phyloP scores from a whole-genome alignment of 768 basidiomycete species.

The Termitomyces sp. region DNA sequence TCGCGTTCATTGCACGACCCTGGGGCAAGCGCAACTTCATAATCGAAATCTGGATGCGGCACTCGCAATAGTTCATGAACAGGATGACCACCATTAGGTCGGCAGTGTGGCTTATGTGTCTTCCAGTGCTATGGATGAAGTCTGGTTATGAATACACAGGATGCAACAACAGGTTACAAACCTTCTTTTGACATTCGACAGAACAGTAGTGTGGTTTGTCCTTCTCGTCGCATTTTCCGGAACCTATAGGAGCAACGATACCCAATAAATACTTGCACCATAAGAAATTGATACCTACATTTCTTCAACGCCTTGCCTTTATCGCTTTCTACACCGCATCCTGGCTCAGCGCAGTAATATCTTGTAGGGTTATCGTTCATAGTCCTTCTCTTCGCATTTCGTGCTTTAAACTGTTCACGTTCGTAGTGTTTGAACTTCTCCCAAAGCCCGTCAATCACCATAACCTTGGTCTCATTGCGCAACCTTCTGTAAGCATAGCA shows the following conservation, averaged over 20 bases:
- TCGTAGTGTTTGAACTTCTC: background rate
- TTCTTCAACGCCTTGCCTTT: background rate
- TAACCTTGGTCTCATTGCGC: background rate
- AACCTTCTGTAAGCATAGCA: background rate
- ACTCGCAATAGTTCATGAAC: background rate
- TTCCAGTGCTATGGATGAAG: background rate
- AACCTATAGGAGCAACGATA: background rate
- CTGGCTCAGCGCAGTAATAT: background rate
- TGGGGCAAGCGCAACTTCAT: background rate
- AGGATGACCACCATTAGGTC: background rate
- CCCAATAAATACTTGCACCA: background rate
- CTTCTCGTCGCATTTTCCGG: background rate
- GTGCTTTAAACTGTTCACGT: background rate
- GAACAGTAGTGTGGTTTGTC: conserved; percentile 1
- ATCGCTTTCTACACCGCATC: background rate
- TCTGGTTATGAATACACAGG: background rate
- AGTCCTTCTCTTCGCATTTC: background rate
- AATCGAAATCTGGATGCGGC: background rate
- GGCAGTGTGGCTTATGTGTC: background rate
- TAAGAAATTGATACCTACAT: background rate
- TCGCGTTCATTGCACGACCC: background rate
- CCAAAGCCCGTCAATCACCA: background rate
- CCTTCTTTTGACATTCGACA: background rate
- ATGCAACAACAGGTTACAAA: background rate
- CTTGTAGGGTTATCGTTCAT: background rate